Evolutionary conservation across 352 stramenopile genomes (phyloP).

Genomic region (Pythium apleroticum): DNA sequence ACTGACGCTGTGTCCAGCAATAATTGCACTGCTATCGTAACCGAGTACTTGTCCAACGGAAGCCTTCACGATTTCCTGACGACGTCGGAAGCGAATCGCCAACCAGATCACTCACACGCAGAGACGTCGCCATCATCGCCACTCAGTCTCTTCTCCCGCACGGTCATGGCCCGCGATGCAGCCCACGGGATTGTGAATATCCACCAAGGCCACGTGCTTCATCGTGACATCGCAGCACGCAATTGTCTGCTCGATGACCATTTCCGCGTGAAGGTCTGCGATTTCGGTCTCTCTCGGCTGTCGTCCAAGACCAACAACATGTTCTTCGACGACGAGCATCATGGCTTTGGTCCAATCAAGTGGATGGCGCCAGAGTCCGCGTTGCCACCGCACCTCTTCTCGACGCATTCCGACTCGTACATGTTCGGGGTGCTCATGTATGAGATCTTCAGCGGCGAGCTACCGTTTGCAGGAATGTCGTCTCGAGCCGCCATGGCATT

Average conservation of each 20-base stretch:
- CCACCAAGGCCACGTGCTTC: conserved; percentile 57
- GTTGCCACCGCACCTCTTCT: conserved; percentile 65
- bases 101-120: background rate
- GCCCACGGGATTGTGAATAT: conserved; percentile 68
- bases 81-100: conserved; percentile 8
- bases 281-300: conserved; percentile 66
- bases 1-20: conserved; percentile 19
- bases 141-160: conserved; percentile 55
- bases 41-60: conserved; percentile 67
- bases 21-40: conserved; percentile 40
- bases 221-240: conserved; percentile 65
- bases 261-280: conserved; percentile 70
- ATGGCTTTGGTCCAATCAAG: conserved; percentile 68
- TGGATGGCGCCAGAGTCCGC: conserved; percentile 78
- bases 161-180: conserved; percentile 65
- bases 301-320: conserved; percentile 32
- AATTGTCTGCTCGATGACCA: conserved; percentile 67
- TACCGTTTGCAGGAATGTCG: conserved; percentile 56
- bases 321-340: conserved; percentile 54
- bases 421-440: conserved; percentile 78
- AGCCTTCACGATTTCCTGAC: conserved; percentile 53
- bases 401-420: conserved; percentile 68
- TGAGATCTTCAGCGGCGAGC: conserved; percentile 65
- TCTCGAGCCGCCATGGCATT: conserved; percentile 54
- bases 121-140: background rate